These are phyloP conservation scores for Penicillium rolfsii DNA, from an alignment of 2,329 filamentous ascomycete species.

Conservation along the genomic window DNA sequence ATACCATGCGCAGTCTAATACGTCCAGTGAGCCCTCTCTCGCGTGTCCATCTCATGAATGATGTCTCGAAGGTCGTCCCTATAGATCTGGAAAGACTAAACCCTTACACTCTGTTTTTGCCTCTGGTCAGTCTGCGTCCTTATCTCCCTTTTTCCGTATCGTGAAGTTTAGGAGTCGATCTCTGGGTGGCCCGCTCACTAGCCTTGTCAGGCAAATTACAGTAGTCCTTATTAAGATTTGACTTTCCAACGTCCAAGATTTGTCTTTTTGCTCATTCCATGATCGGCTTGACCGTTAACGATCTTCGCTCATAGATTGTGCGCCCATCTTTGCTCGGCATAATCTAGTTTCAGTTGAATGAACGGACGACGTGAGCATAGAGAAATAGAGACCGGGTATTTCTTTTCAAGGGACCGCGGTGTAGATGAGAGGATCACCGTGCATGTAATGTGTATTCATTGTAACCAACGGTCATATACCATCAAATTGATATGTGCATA, in stretches of 20 bases:
- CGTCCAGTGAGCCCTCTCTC: background rate
- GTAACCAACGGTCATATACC: constrained; percentile 1
- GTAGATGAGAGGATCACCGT: background rate
- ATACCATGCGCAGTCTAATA: background rate
- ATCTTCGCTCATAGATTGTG: background rate
- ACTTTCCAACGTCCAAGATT: background rate
- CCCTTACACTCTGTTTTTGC: no score
- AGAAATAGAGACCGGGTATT: background rate
- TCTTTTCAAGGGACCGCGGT: no score
- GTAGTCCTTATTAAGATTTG: background rate
- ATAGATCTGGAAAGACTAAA: background rate
- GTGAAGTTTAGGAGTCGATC: background rate
- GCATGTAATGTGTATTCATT: background rate
- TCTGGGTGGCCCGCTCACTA: constrained; percentile 6
- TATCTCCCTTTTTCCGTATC: background rate
- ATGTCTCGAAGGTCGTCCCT: background rate
- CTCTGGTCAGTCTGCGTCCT: background rate
- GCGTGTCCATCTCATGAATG: background rate
- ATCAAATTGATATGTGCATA: background rate
- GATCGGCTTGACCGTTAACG: constrained; percentile 1
- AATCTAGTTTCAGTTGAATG: background rate
- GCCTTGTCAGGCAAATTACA: background rate
- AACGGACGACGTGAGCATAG: background rate
- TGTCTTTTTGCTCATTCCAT: background rate
- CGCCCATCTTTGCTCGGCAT: background rate